phyloP scores from a whole-genome alignment of 345 rosid species.

The Crucihimalaya himalaica region DNA sequence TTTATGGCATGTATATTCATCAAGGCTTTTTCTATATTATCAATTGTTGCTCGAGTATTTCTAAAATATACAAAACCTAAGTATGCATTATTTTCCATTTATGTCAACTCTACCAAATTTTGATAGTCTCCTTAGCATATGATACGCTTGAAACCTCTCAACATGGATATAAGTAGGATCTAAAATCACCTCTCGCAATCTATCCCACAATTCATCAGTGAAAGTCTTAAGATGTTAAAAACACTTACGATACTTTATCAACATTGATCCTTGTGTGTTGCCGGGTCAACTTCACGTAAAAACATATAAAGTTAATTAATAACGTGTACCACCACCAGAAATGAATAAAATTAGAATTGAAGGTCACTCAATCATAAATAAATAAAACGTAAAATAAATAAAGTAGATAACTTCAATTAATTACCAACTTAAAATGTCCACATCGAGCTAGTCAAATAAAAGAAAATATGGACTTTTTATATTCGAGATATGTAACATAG shows the following conservation, averaged over 20 bases:
- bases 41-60: neutral
- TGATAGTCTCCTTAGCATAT: neutral
- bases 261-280: conserved; percentile 19
- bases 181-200: neutral
- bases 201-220: neutral
- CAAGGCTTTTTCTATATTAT: too few relatives aligned
- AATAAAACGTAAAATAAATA: neutral
- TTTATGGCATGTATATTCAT: neutral
- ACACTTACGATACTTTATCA: neutral
- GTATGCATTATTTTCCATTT: neutral
- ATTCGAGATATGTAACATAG: neutral
- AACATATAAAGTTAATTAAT: neutral
- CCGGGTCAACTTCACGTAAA: conserved; percentile 22
- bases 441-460: neutral
- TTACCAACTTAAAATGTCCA: conserved; percentile 29
- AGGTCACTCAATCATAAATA: conserved; percentile 31
- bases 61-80: too few relatives aligned
- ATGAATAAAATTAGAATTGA: conserved; percentile 18
- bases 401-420: too few relatives aligned
- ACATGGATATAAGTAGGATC: too few relatives aligned
- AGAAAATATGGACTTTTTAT: neutral
- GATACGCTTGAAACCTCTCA: neutral
- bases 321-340: conserved; percentile 16
- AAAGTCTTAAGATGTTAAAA: neutral
- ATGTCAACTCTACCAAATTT: neutral